phyloP scores from a whole-genome alignment of 257 asterid genomes.

The Petrea volubilis region DNA sequence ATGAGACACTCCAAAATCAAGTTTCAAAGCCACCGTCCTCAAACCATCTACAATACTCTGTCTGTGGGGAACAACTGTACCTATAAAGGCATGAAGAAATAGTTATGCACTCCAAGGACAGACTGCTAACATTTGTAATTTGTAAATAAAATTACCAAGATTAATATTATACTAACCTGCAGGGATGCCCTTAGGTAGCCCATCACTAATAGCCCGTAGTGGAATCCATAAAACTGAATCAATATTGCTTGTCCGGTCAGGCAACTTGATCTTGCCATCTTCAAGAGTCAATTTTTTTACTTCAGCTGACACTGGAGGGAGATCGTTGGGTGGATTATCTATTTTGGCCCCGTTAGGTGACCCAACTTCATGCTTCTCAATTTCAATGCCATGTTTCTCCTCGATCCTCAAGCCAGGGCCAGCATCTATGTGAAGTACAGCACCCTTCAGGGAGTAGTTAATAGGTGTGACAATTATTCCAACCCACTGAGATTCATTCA shows the following conservation, averaged over 20 bases:
- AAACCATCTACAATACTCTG: conserved; percentile 90
- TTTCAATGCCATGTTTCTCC: conserved; percentile 65
- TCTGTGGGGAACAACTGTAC: conserved; percentile 61
- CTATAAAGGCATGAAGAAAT: conserved; percentile 41
- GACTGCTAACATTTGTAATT: conserved; percentile 2
- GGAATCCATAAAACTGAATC: conserved; percentile 91
- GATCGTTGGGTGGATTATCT: conserved; percentile 27
- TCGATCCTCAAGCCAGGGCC: conserved; percentile 97
- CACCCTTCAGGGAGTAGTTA: conserved; percentile 83
- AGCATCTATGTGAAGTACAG: conserved; percentile 79
- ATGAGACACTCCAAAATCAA: conserved; percentile 91
- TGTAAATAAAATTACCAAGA: conserved; percentile 20
- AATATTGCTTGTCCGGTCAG: conserved; percentile 85
- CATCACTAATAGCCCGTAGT: conserved; percentile 74
- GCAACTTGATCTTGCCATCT: conserved; percentile 72
- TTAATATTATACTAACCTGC: conserved; percentile 57
- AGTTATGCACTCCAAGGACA: conserved; percentile 15
- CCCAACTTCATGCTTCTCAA: conserved; percentile 60
- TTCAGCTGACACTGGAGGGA: conserved; percentile 44
- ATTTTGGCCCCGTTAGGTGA: conserved; percentile 30
- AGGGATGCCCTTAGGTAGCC: conserved; percentile 75
- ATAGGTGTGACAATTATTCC: conserved; percentile 88
- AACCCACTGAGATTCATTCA: conserved; percentile 94
- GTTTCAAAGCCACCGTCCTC: conserved; percentile 94
- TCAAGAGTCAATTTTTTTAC: conserved; percentile 55